Evolutionary conservation across 2,329 filamentous ascomycete genomes (phyloP).

Genomic region (Aureobasidium zeae): DNA sequence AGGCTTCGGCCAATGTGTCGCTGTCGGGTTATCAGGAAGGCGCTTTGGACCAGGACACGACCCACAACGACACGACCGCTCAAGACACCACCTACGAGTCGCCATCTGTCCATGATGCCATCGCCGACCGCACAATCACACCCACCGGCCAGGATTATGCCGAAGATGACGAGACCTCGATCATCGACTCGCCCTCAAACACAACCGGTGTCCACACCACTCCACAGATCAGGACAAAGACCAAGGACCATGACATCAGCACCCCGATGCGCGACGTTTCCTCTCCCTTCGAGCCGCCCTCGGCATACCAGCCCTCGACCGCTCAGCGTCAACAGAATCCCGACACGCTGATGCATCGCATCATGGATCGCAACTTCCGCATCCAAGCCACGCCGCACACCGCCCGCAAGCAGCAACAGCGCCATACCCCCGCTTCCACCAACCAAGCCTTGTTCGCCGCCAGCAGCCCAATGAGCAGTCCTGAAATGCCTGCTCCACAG

Average conservation of each 20-base stretch:
- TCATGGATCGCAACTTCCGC: conserved; percentile 94
- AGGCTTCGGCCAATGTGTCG: conserved; percentile 94
- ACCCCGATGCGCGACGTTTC: conserved; percentile 23
- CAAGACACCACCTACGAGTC: conserved; percentile 16
- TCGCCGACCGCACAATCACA: conserved; percentile 27
- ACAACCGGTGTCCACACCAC: conserved; percentile 49
- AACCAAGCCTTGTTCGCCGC: conserved; percentile 26
- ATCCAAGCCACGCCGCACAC: conserved; percentile 84
- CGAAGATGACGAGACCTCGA: conserved; percentile 46
- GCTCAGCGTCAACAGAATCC: conserved; percentile 37
- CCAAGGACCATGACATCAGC: conserved; percentile 19
- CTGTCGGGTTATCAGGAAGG: conserved; percentile 88
- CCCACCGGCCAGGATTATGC: conserved; percentile 30
- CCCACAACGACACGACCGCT: conserved; percentile 29
- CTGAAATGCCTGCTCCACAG: conserved; percentile 71
- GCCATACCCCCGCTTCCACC: conserved; percentile 31
- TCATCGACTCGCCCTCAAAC: conserved; percentile 52
- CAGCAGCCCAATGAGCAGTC: conserved; percentile 42
- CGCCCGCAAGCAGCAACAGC: conserved; percentile 32
- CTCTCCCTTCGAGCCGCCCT: conserved; percentile 45
- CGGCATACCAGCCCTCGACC: conserved; percentile 32
- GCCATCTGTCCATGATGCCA: conserved; percentile 20
- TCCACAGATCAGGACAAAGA: conserved; percentile 30
- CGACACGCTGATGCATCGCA: conserved; percentile 76
- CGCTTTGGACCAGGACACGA: conserved; percentile 49